These are phyloP conservation scores for Cadophora malorum DNA, from an alignment of 2,329 filamentous ascomycete genomes.

Conservation along the genomic window DNA sequence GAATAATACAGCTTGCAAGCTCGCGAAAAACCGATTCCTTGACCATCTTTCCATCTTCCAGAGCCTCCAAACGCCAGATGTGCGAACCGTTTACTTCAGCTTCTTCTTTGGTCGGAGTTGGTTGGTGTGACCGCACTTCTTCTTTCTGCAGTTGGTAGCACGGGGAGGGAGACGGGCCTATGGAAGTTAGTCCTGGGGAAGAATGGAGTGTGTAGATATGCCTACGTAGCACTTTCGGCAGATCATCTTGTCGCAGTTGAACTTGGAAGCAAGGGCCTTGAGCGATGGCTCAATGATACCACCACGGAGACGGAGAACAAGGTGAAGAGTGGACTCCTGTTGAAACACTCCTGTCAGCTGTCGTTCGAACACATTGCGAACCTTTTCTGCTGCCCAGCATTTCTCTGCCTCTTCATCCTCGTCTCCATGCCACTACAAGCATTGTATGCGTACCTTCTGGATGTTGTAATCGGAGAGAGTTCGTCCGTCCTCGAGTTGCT, in stretches of 20 bases:
- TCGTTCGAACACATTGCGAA: neutral
- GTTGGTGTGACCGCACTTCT: conserved; percentile 99
- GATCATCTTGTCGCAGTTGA: conserved; percentile 99
- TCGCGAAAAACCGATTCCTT: conserved; percentile 37
- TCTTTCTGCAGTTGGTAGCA: conserved; percentile 99
- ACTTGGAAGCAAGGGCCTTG: conserved; percentile 98
- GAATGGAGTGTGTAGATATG: conserved; percentile 40
- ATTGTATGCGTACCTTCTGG: conserved; percentile 77
- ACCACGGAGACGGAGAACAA: conserved; percentile 98
- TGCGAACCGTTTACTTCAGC: conserved; percentile 79
- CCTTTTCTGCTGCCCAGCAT: neutral
- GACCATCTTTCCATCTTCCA: conserved; percentile 30
- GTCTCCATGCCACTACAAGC: neutral
- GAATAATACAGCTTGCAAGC: conserved; percentile 38
- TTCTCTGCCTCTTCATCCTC: neutral
- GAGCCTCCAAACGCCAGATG: conserved; percentile 42
- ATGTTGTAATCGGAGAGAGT: conserved; percentile 99
- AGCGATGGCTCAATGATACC: conserved; percentile 99
- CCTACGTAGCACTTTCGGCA: conserved; percentile 99
- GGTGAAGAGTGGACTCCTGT: conserved; percentile 95
- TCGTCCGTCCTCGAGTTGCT: conserved; percentile 98
- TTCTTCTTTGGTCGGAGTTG: conserved; percentile 99
- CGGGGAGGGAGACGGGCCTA: conserved; percentile 88
- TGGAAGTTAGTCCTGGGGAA: conserved; percentile 36
- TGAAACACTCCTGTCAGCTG: conserved; percentile 34